Evolutionary conservation across 2,329 filamentous ascomycete species (phyloP), one percentile per base, ranked within the genome.

Genomic region (Fusarium domesticum): DNA sequence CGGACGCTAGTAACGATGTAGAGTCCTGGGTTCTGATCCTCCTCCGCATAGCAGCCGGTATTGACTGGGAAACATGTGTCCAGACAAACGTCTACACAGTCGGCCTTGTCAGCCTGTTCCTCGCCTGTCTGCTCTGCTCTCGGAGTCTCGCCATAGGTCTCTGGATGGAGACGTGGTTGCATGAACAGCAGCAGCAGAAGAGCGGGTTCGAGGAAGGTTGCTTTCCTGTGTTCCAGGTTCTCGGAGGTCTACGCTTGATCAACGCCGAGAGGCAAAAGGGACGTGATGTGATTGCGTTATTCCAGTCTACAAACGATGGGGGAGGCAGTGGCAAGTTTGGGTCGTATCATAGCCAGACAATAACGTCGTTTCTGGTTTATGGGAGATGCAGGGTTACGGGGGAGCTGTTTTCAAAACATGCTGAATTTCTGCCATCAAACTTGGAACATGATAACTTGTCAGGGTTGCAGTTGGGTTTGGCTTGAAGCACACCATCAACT

Each of bases 41-140:
- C 6, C 43, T 60, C 12, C 53, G 56, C 0, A 54, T 61, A 5
- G 43, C 54, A 3, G 42, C 52, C 3, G 53, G 53, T 0, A 49
- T 62, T 5, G 32, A 51, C 19, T 62, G 59, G 59, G 41, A 51
- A n/a, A 36, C 48, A 5, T 61, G 59, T 25, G 16, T 52, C 2
- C 50, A 34, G 3, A 42, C 53, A 5, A 60, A 60, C 28, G 42
- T 42, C 3, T 61, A 53, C 23, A 56, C 52, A 0, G 42, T 62
- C 15, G 59, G 59, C 0, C 42, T 62, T 19, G 41, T 51, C 1
- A 46, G 51, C 2, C 30, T 58, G 1, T 16, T 59, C 0, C 47
- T 58, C 6, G 38, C 47, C 3, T 58, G 55, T n/a, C 39, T 47
- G 5, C 18, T 59, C 0, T 48, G 49, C n/a, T 51, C 51, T 4